These are phyloP conservation scores for Aspergillus ustus DNA, from an alignment of 2,329 filamentous ascomycete species.

Conservation along the genomic window DNA sequence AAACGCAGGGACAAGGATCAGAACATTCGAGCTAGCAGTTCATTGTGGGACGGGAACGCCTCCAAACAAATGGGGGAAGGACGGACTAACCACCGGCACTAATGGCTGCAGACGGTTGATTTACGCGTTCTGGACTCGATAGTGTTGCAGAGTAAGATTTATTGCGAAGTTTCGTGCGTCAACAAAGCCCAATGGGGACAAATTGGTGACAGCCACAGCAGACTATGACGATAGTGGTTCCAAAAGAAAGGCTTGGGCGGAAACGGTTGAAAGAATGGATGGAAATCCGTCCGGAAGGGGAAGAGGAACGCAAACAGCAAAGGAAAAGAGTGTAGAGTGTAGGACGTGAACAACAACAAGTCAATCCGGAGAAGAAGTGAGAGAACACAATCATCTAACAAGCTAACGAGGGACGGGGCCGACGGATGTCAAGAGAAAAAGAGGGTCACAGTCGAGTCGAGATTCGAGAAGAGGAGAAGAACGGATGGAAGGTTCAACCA, in stretches of 20 bases:
- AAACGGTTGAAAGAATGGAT: not conserved
- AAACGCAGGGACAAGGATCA: conserved; percentile 12
- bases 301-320: not conserved
- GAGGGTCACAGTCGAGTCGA: conserved; percentile 7
- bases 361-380: not conserved
- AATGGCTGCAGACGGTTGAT: conserved; percentile 10
- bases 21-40: conserved; percentile 7
- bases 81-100: conserved; percentile 8
- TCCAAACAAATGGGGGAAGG: conserved; percentile 5
- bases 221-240: conserved; percentile 12
- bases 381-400: conserved; percentile 2
- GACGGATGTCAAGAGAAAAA: conserved; percentile 8
- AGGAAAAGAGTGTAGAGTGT: not conserved
- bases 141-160: conserved; percentile 5
- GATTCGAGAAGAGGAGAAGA: conserved; percentile 13
- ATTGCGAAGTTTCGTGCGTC: not conserved
- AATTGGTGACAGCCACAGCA: conserved; percentile 14
- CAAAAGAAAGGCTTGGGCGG: not conserved
- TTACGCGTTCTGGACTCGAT: conserved; percentile 9
- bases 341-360: not conserved
- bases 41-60: conserved; percentile 6
- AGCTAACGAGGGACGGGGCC: conserved; percentile 1
- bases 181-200: conserved; percentile 7
- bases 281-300: not conserved
- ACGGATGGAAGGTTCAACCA: not conserved